These are phyloP conservation scores for Cenchrus purpureus DNA, from an alignment of 176 grass and related monocot genomes.

Conservation along the genomic window DNA sequence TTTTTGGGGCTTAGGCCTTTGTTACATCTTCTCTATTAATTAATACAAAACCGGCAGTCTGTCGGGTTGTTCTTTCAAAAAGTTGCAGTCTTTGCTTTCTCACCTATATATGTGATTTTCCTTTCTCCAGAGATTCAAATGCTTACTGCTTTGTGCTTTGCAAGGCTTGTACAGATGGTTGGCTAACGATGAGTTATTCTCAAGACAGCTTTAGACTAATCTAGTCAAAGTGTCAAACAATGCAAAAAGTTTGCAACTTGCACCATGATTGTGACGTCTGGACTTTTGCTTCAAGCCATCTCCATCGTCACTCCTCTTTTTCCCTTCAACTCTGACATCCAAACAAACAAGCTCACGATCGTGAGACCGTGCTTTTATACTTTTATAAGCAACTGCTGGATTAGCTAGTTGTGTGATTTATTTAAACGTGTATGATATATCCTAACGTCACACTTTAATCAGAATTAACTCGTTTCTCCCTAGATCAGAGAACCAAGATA, in stretches of 20 bases:
- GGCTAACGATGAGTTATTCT: background rate
- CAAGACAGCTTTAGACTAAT: constrained; percentile 10
- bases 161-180: constrained; percentile 5
- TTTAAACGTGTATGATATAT: background rate
- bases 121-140: background rate
- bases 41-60: too few relatives aligned
- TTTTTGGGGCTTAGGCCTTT: too few relatives aligned
- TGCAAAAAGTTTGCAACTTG: background rate
- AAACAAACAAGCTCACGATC: background rate
- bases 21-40: too few relatives aligned
- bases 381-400: background rate
- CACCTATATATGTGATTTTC: background rate
- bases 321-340: background rate
- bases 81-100: background rate
- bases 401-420: background rate
- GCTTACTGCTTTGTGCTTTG: background rate
- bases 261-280: background rate
- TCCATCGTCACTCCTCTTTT: background rate
- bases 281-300: background rate
- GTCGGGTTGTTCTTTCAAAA: too few relatives aligned
- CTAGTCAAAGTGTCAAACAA: background rate
- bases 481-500: background rate
- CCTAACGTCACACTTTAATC: background rate
- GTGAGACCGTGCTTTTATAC: too few relatives aligned
- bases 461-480: background rate